Percentiles rank a stretch among this genome's conserved stretches.
These are phyloP conservation scores for Chamaecrista fasciculata DNA, from an alignment of 306 rosid genomes.

Conservation along the genomic window DNA sequence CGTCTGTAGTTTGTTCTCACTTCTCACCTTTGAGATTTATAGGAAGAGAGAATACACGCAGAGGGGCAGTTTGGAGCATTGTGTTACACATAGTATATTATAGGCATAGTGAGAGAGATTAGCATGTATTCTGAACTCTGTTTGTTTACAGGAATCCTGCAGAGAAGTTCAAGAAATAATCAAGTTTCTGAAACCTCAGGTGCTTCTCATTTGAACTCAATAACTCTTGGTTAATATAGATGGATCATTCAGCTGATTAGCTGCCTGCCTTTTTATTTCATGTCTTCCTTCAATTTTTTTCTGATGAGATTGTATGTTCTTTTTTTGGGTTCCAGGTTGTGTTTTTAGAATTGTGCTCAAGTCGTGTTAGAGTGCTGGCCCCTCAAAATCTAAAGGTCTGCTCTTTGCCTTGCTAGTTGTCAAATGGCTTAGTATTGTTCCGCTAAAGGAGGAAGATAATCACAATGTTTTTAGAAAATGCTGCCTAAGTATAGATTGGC, in stretches of 20 bases:
- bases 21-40: neutral
- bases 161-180: slow-evolving; percentile 52
- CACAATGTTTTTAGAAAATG: neutral
- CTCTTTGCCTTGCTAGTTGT: slow-evolving; percentile 11
- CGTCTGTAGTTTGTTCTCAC: neutral
- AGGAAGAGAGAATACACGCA: neutral
- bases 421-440: neutral
- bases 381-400: slow-evolving; percentile 80
- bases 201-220: slow-evolving; percentile 26
- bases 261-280: slow-evolving; percentile 30
- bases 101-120: neutral
- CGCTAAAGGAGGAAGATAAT: neutral
- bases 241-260: slow-evolving; percentile 20
- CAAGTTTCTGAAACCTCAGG: slow-evolving; percentile 59
- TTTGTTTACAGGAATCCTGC: slow-evolving; percentile 58
- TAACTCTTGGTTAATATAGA: slow-evolving; percentile 17
- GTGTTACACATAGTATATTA: neutral
- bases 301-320: slow-evolving; percentile 7
- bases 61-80: neutral
- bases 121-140: slow-evolving; percentile 22
- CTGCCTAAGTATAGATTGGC: neutral
- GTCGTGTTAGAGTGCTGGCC: slow-evolving; percentile 68
- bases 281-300: slow-evolving; percentile 10
- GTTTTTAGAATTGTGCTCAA: slow-evolving; percentile 80
- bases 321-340: slow-evolving; percentile 64